phyloP scores from a whole-genome alignment of 768 basidiomycete genomes.

The Termitomyces sp. region DNA sequence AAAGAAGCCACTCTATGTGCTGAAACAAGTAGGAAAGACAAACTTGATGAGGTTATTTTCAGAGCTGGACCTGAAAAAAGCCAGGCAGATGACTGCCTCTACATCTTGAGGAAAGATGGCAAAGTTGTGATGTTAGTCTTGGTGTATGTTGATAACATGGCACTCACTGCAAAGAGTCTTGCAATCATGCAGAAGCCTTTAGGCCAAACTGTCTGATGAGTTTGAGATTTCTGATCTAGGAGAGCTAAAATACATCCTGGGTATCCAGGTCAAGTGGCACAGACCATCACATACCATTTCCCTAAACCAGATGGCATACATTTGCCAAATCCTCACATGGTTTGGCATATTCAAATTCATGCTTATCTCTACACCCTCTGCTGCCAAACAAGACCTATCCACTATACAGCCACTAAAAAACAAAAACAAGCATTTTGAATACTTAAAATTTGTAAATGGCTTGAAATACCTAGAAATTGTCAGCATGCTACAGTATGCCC shows the following conservation, averaged over 20 bases:
- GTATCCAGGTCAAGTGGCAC: too few relatives aligned
- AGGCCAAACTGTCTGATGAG: too few relatives aligned
- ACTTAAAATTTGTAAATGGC: background rate
- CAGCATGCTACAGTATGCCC: background rate
- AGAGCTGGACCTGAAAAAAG: background rate
- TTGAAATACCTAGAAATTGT: background rate
- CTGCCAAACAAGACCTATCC: too few relatives aligned
- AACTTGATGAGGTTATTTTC: background rate
- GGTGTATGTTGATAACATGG: background rate
- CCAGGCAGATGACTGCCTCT: too few relatives aligned
- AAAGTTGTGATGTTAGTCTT: background rate
- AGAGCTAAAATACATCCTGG: too few relatives aligned
- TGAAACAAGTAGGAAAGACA: constrained; percentile 1
- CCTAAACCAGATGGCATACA: too few relatives aligned
- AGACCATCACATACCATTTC: too few relatives aligned
- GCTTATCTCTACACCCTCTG: too few relatives aligned
- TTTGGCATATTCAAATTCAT: too few relatives aligned
- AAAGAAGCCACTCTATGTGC: background rate
- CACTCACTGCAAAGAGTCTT: background rate
- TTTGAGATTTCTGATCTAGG: too few relatives aligned
- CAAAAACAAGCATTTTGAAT: background rate
- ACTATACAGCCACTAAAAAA: too few relatives aligned
- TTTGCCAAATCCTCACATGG: too few relatives aligned
- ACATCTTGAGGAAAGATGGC: background rate
- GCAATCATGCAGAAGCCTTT: background rate